phyloP scores from a whole-genome alignment of 768 basidiomycete genomes.

The Russula sp. region DNA sequence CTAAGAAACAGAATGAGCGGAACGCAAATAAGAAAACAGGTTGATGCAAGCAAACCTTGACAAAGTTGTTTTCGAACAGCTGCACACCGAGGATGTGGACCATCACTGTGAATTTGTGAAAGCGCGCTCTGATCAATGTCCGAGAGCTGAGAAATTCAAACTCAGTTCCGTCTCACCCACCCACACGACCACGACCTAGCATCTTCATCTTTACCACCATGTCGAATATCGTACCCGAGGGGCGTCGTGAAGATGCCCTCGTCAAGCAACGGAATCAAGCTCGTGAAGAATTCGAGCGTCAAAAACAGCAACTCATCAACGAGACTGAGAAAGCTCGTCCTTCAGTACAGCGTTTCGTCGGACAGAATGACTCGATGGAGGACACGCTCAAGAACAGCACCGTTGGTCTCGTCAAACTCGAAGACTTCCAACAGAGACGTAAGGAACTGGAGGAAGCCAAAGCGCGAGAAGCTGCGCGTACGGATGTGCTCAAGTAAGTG shows the following conservation, averaged over 20 bases:
- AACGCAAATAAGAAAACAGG: not conserved
- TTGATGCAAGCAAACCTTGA: conserved; percentile 54
- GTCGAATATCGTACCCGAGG: conserved; percentile 76
- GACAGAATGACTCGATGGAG: conserved; percentile 92
- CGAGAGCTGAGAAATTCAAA: conserved; percentile 13
- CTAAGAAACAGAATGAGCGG: conserved; percentile 42
- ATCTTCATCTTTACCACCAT: conserved; percentile 42
- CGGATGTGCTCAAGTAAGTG: conserved; percentile 84
- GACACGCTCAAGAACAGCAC: conserved; percentile 89
- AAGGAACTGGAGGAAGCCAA: conserved; percentile 91
- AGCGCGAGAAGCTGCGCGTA: conserved; percentile 81
- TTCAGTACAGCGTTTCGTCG: conserved; percentile 84
- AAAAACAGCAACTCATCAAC: conserved; percentile 74
- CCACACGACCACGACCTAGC: not conserved
- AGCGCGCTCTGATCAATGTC: not conserved
- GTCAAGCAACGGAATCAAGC: conserved; percentile 76
- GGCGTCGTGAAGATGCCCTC: conserved; percentile 82
- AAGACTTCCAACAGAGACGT: conserved; percentile 87
- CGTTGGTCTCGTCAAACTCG: conserved; percentile 84
- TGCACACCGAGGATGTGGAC: conserved; percentile 87
- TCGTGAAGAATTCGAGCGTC: conserved; percentile 78
- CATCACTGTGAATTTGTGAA: conserved; percentile 48
- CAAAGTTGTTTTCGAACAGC: conserved; percentile 70
- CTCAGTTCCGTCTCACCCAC: conserved; percentile 19
- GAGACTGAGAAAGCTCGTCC: conserved; percentile 94